Conservation (phyloP, 345 rosid species). For the Toxicodendron radicans region DNA sequence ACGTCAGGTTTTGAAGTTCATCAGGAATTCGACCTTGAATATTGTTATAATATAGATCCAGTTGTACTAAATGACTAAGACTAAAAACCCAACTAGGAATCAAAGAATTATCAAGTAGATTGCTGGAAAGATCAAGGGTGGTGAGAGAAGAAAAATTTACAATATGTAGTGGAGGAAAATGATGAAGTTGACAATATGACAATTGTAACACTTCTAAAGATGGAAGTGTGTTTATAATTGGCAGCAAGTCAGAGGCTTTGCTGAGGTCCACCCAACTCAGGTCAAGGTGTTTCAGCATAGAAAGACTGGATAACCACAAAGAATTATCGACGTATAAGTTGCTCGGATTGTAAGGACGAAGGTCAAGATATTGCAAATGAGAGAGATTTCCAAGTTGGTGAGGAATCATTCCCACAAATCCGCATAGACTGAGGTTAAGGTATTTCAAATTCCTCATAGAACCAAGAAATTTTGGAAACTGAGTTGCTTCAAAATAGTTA, state of each 20-base stretch:
- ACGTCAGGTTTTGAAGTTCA: background rate
- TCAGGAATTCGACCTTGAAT: background rate
- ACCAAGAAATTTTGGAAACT: background rate
- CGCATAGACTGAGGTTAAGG: background rate
- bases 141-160: constrained; percentile 18
- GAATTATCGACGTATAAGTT: background rate
- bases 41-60: background rate
- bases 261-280: background rate
- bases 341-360: background rate
- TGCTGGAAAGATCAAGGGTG: background rate
- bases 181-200: background rate
- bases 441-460: background rate
- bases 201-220: constrained; percentile 12
- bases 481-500: background rate
- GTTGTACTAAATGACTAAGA: background rate
- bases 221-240: constrained; percentile 2
- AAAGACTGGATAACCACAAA: background rate
- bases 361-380: too few relatives aligned
- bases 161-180: background rate
- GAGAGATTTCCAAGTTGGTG: background rate
- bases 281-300: background rate
- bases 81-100: background rate
- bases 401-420: constrained; percentile 8
- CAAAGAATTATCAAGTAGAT: background rate
- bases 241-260: background rate